A percentile compares a stretch with the other conserved stretches of the same genome.
Conservation (phyloP, 306 rosid species). For the Begonia peltatifolia region DNA sequence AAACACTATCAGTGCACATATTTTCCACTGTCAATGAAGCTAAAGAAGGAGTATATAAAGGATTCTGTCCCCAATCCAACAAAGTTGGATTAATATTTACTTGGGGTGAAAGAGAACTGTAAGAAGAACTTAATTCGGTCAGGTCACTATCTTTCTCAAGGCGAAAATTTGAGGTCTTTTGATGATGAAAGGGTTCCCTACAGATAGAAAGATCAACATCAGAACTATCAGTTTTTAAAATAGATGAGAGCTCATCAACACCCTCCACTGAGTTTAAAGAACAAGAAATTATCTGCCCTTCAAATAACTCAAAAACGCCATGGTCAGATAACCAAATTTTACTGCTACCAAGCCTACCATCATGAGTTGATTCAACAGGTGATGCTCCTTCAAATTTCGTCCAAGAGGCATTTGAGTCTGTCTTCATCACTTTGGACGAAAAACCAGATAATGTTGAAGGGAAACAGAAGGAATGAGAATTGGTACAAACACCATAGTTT, state of each 20-base stretch:
- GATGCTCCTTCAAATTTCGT: conserved; percentile 22
- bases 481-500: conserved; percentile 34
- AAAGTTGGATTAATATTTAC: conserved; percentile 56
- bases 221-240: conserved; percentile 32
- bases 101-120: conserved; percentile 33
- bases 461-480: conserved; percentile 59
- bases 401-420: conserved; percentile 30
- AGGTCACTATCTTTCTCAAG: conserved; percentile 26
- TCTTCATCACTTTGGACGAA: conserved; percentile 20
- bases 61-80: conserved; percentile 67
- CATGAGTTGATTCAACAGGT: conserved; percentile 30
- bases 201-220: conserved; percentile 38
- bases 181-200: conserved; percentile 30
- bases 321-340: conserved; percentile 60
- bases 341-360: conserved; percentile 31
- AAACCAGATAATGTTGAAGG: conserved; percentile 58
- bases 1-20: conserved; percentile 55
- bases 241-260: conserved; percentile 28
- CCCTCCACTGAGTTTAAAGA: conserved; percentile 51
- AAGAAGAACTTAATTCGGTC: conserved; percentile 30
- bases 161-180: conserved; percentile 28
- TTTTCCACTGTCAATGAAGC: conserved; percentile 64
- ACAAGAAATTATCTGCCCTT: conserved; percentile 63
- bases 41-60: conserved; percentile 55
- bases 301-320: conserved; percentile 63